These are phyloP conservation scores for Potentilla sterilis DNA, from an alignment of 306 rosid genomes.

Conservation along the genomic window DNA sequence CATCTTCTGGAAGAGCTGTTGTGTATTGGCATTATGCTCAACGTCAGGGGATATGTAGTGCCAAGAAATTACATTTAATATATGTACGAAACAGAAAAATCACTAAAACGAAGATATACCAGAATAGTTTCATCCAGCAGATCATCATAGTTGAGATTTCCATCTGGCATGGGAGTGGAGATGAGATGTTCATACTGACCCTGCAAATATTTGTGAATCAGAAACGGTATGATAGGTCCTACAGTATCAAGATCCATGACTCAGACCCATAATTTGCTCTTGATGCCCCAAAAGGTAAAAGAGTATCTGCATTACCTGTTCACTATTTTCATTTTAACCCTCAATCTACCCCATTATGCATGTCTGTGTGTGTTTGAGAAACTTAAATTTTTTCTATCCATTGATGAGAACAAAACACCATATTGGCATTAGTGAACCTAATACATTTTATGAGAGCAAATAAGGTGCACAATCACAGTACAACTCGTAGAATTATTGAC, in stretches of 20 bases:
- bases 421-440: background rate
- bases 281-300: background rate
- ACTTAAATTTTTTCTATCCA: background rate
- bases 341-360: background rate
- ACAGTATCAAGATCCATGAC: slow-evolving; percentile 10
- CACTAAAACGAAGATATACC: slow-evolving; percentile 37
- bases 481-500: background rate
- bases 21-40: slow-evolving; percentile 1
- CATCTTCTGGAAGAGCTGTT: slow-evolving; percentile 40
- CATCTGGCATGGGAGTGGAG: slow-evolving; percentile 72
- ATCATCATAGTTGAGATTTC: slow-evolving; percentile 61
- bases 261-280: background rate
- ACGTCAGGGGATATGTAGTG: background rate
- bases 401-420: background rate
- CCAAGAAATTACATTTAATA: background rate
- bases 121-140: slow-evolving; percentile 46
- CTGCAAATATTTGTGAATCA: slow-evolving; percentile 40
- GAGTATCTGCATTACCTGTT: background rate
- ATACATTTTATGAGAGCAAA: background rate
- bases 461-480: background rate
- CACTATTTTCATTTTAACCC: background rate
- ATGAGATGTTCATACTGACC: slow-evolving; percentile 51
- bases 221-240: background rate
- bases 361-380: too few relatives aligned
- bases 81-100: background rate